Evolutionary conservation across 2,329 filamentous ascomycete genomes (phyloP).

Genomic region (Leptographium flavum): DNA sequence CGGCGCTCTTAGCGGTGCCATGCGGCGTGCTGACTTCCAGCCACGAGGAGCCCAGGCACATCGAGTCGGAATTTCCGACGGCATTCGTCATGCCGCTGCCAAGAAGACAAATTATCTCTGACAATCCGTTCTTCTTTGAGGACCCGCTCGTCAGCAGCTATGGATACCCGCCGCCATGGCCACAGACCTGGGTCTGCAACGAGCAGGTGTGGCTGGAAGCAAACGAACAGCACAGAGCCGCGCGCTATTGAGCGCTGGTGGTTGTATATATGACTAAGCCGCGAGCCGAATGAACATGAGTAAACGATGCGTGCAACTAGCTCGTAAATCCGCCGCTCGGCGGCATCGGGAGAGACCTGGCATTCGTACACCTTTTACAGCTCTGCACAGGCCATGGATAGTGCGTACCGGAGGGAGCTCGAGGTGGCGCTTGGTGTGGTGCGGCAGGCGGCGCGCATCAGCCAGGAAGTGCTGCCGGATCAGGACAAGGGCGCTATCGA

Average conservation of each 20-base stretch:
- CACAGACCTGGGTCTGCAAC: constrained; percentile 7
- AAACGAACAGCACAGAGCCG: not conserved
- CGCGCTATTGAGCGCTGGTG: not conserved
- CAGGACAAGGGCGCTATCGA: constrained; percentile 35
- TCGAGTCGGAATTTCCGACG: not conserved
- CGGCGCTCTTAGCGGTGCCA: too few species aligned
- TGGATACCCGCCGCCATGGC: constrained; percentile 3
- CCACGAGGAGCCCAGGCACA: not conserved
- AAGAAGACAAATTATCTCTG: constrained; percentile 4
- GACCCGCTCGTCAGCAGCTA: constrained; percentile 3
- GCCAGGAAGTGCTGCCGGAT: constrained; percentile 30
- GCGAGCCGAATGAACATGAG: too few species aligned
- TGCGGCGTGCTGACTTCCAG: too few species aligned
- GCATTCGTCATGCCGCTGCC: constrained; percentile 1
- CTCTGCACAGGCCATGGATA: constrained; percentile 12
- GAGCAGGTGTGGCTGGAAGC: constrained; percentile 9
- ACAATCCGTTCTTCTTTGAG: constrained; percentile 4
- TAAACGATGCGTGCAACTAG: too few species aligned
- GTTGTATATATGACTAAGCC: not conserved
- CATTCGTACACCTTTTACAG: too few species aligned
- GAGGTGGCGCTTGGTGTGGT: constrained; percentile 27
- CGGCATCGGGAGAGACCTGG: too few species aligned
- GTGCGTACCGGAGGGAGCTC: constrained; percentile 27
- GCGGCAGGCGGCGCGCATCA: constrained; percentile 31
- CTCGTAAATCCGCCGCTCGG: too few species aligned